Base-by-base conservation (phyloP, 176 grass and related monocot genomes). In the Carex littledalei region DNA sequence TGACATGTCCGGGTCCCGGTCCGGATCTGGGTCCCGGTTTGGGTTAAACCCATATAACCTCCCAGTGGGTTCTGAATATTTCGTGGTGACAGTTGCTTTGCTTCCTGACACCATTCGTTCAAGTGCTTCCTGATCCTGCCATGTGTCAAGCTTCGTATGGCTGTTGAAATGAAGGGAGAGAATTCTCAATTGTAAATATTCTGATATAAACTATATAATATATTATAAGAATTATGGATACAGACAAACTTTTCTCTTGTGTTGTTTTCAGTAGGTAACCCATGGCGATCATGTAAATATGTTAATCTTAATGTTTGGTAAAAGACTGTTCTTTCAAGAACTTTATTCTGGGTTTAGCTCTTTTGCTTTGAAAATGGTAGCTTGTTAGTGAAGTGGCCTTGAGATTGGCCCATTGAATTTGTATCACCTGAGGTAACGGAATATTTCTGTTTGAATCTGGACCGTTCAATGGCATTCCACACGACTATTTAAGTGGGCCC, bases 121-220 rank as follows among this genome's bases (percentile, higher is more conserved):
- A 90, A 92, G n/a, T 71, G 79, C 89, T 97, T 97, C 95, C 92
- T 94, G 95, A 97, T 97, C 95, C 88, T 89, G 82, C 87, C 83
- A 78, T 81, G 85, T 79, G 83, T 74, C 45, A 52, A 53, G 41
- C 71, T 76, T 76, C 45, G 11, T 76, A 76, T 90, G 89, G 89
- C 89, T 91, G 90, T 84, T 86, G 93, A 99, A 94, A 94, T 99
- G 96, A 99, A 88, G 93, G 90, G 90, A 88, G 91, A 94, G 81
- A 84, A 65, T 89, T 63, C 73, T 89, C 72, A 89, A 92, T 9
- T 98, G 95, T 98, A 89, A 17, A 92, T 94, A 91, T 87, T 83
- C 67, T 87, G 73, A 85, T 85, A 82, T 84, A 86, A 58, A 84
- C 45, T 53, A 79, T 89, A 80, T 91, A 89, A 79, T 47, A 62